Evolutionary conservation across 768 basidiomycete species (phyloP), one percentile per base, ranked within the genome.

Genomic region (Ephemerocybe angulata): DNA sequence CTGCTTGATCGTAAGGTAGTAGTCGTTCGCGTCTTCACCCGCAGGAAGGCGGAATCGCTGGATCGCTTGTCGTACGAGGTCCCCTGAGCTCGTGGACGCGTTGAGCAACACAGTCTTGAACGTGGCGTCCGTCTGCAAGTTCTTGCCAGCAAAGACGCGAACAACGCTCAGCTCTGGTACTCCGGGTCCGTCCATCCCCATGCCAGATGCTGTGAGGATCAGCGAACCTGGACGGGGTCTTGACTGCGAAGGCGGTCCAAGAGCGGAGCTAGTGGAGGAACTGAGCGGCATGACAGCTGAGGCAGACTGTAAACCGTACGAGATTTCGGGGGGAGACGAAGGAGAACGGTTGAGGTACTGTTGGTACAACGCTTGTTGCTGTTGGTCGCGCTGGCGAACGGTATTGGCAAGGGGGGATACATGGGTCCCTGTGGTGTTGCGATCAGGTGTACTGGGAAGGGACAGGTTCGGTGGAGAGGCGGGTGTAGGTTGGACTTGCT

Each of bases 81-180:
- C 96, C 0, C 78, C 72, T 0, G 92, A 83, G 0, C 88, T 89
- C 0, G 96, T 98, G 1, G 85, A 85, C 4, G 88, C 76, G 63
- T 95, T 98, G 53, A 98, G 80, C 17, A 98, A 72, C 1, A 96
- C 97, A 5, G 97, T 98, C 76, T 98, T 98, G 81, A 99, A 99
- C 4, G 96, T 97, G 2, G 94, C 93, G 62, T 98, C 95, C 0
- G 93, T 92, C 67, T 93, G 86, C 59, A 98, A 67, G 60, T 91
- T 80, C 60, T 88, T 85, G 27, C 96, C 97, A 0, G 96, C 95
- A 65, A 99, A 99, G 35, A 99, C 85, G 24, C 97, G 90, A 49
- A 99, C 87, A 58, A 99, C 97, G 62, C 88, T 97, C 53, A 99
- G 81, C 52, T 94, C 87, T 0, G 90, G 91, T 3, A 90, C 82